These are phyloP conservation scores for Colletotrichum sp. DNA, from an alignment of 2,329 filamentous ascomycete genomes.

Conservation along the genomic window DNA sequence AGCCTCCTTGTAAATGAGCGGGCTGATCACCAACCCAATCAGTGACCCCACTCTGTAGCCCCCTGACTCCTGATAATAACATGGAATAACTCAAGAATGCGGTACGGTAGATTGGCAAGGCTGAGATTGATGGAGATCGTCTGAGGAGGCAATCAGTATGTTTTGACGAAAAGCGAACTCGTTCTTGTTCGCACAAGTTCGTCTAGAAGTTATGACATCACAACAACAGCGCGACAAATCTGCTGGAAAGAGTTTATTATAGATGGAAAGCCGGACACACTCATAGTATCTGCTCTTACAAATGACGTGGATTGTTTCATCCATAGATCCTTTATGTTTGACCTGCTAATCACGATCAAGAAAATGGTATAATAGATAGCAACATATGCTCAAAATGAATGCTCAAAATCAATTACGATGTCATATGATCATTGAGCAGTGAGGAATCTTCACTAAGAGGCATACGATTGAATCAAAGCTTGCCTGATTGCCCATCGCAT, in stretches of 20 bases:
- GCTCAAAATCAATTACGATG: not conserved
- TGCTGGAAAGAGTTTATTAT: not conserved
- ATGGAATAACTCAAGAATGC: not conserved
- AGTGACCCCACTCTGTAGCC: not conserved
- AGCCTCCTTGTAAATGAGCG: not conserved
- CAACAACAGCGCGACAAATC: not conserved
- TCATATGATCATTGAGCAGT: fast-evolving
- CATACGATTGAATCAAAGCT: not conserved
- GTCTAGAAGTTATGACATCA: fast-evolving
- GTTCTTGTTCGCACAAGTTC: not conserved
- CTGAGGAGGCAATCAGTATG: not conserved
- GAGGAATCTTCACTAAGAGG: not conserved
- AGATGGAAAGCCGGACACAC: not conserved
- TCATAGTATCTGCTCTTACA: fast-evolving
- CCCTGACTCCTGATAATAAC: not conserved
- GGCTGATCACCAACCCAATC: not conserved
- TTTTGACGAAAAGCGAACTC: not conserved
- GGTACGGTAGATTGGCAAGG: not conserved
- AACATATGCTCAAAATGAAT: not conserved
- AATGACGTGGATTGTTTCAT: not conserved
- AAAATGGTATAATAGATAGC: not conserved
- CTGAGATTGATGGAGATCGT: not conserved
- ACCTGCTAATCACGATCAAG: not conserved
- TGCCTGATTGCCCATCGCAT: not conserved
- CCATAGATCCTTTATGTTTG: not conserved